Conservation (phyloP, 148 eudicot species). For the Fallopia convolvulus region DNA sequence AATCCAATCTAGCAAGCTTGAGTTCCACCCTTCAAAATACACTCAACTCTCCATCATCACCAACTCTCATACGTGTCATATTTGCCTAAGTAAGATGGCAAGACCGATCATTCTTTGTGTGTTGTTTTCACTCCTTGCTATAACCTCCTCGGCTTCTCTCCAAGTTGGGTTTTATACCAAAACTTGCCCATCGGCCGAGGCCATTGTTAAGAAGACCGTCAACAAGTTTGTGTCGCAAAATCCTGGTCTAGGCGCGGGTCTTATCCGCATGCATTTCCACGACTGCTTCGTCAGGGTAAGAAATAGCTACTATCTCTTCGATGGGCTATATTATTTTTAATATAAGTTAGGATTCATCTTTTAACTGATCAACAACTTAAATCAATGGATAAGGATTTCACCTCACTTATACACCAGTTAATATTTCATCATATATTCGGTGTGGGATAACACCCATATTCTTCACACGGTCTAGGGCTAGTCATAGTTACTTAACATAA, state of each 20-base stretch:
- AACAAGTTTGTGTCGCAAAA: slow-evolving; percentile 17
- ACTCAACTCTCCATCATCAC: neutral
- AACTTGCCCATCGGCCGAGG: slow-evolving; percentile 35
- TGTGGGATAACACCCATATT: too few relatives aligned
- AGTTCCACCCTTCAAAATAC: too few relatives aligned
- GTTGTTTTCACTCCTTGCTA: neutral
- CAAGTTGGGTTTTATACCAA: slow-evolving; percentile 23
- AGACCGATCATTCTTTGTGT: neutral
- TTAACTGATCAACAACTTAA: too few relatives aligned
- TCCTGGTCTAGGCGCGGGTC: slow-evolving; percentile 36
- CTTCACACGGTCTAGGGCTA: too few relatives aligned
- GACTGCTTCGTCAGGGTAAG: slow-evolving; percentile 56
- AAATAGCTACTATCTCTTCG: neutral
- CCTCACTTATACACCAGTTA: too few relatives aligned
- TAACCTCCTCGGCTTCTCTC: neutral
- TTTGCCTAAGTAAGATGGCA: neutral
- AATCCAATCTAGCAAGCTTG: neutral
- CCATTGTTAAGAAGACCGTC: slow-evolving; percentile 23
- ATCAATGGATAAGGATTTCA: too few relatives aligned
- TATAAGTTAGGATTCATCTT: too few relatives aligned
- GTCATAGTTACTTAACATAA: neutral
- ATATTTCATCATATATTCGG: too few relatives aligned
- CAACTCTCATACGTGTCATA: neutral
- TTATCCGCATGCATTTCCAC: slow-evolving; percentile 50
- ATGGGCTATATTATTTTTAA: too few relatives aligned